Evolutionary conservation across 1,284 basidiomycete species (phyloP), one percentile per base, ranked within the genome.

Genomic region (Puccinia brachypodii): DNA sequence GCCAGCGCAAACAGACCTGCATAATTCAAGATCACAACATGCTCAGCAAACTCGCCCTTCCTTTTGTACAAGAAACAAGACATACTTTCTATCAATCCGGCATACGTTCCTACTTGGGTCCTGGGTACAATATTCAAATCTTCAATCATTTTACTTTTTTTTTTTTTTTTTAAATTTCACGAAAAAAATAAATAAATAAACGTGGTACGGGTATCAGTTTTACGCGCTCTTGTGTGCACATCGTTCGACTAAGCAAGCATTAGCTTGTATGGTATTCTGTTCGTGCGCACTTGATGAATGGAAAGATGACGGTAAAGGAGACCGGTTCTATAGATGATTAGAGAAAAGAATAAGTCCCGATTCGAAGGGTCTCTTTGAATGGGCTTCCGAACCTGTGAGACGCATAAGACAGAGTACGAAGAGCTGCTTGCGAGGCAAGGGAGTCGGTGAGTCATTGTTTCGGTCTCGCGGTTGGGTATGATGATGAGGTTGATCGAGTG

Each of bases 31-130:
- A 40, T 56, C 1, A 56, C 53, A 14, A 31, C 3, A n/a, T 47
- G 50, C 16, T 53, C n/a, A 44, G 56, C 33, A 1, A n/a, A n/a
- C 22, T 0, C 14, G 36, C 2, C 25, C 58, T 56, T 60, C 14
- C 22, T 50, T 19, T n/a, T 19, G 14, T 9, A 1, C 19, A 40
- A n/a, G 0, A 40, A 62, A 66, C 9, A 33, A 19, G 19, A 16
- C 78, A n/a, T 36, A 82, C 80, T 82, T 74, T 82, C 80, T 28
- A 82, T 82, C 28, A 82, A 6, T 38, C 80, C 80, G 42, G 80
- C 80, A 76, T 82, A 82, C 62, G 36, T 75, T 66, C 62, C 74
- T 3, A 47, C 66, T 69, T 69, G 60, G 7, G 74, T 82, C 73
- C 60, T n/a, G 8, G n/a, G 62, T 22, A 68, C 44, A 13, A 82